Evolutionary conservation across 1,284 basidiomycete genomes (phyloP), one percentile per base, ranked within the genome.

Genomic region (Ustanciosporium gigantosporum): DNA sequence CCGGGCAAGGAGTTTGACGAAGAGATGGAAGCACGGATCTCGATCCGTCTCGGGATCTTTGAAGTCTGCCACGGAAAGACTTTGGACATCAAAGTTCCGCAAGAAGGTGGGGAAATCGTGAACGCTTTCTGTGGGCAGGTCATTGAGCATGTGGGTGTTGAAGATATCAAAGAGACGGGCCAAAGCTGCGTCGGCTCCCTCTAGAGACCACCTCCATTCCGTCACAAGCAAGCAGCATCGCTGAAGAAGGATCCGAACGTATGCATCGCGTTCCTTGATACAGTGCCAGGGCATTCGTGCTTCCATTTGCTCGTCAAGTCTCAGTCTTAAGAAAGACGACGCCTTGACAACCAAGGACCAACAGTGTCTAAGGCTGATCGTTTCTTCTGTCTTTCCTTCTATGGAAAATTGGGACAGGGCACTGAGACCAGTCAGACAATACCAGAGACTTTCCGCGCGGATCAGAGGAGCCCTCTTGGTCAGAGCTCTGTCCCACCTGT

Each of bases 101-200:
- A 97, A 82, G 77, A 94, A 95, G 2, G 81, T 79, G 1, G 92
- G 89, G 68, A 88, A 91, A 56, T 89, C 88, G 40, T 85, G 81
- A 5, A 78, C 73, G 1, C 75, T 69, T 62, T 97, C 92, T 15
- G 85, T 85, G 0, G 84, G 82, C 24, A 96, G 82, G 74, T 91
- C 89, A 14, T 85, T 83, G 52, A 91, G 89, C 44, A 86, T 85
- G 21, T 93, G 86, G 37, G 84, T 86, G 58, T 87, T 85, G 79
- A 96, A 92, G 19, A 93, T 84, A 31, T 86, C 83, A 29, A 85
- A 84, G 1, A 95, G 81, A 27, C 84, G 82, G 36, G 84, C 83
- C 48, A 91, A 83, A 69, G 91, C 79, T 20, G 50, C 71, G 4
- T 84, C 83, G 0, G 85, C 60, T 5, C 62, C 83, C 31, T 86